Base-by-base conservation (phyloP, 371 early-diverging fungal species). In the Mucor saturninus region DNA sequence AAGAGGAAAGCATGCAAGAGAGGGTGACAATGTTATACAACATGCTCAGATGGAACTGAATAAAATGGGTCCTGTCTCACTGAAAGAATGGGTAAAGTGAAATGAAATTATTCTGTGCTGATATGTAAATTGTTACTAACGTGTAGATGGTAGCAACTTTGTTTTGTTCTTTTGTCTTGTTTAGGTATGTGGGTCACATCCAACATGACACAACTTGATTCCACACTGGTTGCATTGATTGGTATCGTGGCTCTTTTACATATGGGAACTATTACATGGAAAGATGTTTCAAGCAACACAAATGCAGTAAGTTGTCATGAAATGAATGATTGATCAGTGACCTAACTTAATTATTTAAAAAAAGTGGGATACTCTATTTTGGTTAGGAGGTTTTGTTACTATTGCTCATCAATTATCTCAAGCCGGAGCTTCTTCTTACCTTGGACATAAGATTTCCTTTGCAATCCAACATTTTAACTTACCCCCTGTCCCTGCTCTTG, bases 341-440 rank as follows among this genome's bases (percentile, higher is more conserved):
- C 1, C 21, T 21, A 21, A 21, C 21, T 21, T 21, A 21, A 21
- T 21, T 21, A 21, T 21, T 0, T 21, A 21, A 21, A 21, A 21
- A 21, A 21, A 81, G 83, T 93, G 93, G 93, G 93, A 93, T 60
- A 85, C 90, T 0, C 80, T 90, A 43, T 91, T 90, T 64, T 93
- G 93, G 93, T 74, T 93, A 4, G 87, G 88, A 15, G 89, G 89
- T 9, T 90, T 93, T 74, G 82, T 93, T 31, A 80, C 90, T 2
- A 85, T 93, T 53, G 91, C 91, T 49, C 84, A 89, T 53, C 92
- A 92, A 62, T 74, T 93, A 2, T 77, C 87, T 11, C 81, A 79
- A 11, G 80, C 89, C 4, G 91, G 91, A 9, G 79, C 92, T 15
- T 83, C 91, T 14, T 72, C 76, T n/a, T 89, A 77, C 72, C 68